Evolutionary conservation across 192 early-diverging fungal species (phyloP), one percentile per base, ranked within the genome.

Genomic region (Geranomyces variabilis): DNA sequence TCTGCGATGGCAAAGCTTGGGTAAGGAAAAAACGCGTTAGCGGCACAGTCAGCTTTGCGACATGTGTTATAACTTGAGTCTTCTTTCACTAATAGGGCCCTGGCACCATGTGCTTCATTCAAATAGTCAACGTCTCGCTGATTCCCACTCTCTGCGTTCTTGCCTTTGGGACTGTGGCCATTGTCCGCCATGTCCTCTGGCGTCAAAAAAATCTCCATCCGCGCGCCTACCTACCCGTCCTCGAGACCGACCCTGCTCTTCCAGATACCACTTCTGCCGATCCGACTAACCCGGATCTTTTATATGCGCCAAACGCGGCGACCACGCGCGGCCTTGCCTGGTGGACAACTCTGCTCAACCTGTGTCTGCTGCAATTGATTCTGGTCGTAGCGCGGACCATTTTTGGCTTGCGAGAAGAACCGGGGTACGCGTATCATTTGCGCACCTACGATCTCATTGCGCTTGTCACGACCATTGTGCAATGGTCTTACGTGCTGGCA

Each of bases 141-240:
- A 51, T 72, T 22, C 70, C 70, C n/a, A 12, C 21, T 2, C 30
- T 34, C 45, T 34, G 8, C 22, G 10, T 63, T 19, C 28, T 63
- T 28, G 31, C 43, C 21, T 26, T 70, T 48, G 56, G 57, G 19
- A 65, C 61, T 8, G 19, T 13, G 13, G 44, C 70, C 28, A n/a
- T 72, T 19, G 21, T 51, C 22, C 47, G 33, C 21, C 49, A 72
- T 30, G n/a, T 72, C 31, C 29, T 65, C 24, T 65, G 62, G 60
- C 70, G 34, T 1, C 70, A 62, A 22, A 22, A 49, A 9, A 63
- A 33, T 8, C 28, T 72, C 24, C 36, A 31, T 19, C 62, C 70
- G 10, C 44, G 34, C 1, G 21, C 59, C 33, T 70, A 62, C 47
- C 29, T 70, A 15, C 58, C 59, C 6, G 58, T 70, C 58, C 59